Base-by-base conservation (phyloP, 306 rosid genomes). In the Pterocarpus santalinus region DNA sequence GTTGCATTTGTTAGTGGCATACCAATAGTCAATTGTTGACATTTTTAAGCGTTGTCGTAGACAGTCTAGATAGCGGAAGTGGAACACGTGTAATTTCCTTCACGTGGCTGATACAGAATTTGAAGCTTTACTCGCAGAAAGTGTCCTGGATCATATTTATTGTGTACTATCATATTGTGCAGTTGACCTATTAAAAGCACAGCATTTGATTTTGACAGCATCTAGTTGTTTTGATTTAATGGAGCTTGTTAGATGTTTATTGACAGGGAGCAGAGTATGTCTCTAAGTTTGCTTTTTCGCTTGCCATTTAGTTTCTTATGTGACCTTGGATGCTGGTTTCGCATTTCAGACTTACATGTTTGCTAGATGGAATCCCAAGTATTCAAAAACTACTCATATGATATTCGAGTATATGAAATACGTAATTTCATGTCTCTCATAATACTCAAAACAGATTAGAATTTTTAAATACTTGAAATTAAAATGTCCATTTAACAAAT, bases 1-100 rank as follows among this genome's bases (percentile, higher is more conserved):
- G 39, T 7, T 41, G n/a, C 47, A 3, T 51, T 78, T 77, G 69
- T 70, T 70, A 76, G 55, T 69, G n/a, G 14, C 78, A 9, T 77
- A 17, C 53, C 28, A 66, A 34, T 4, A 39, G 71, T 44, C 75
- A 77, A 46, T 78, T 3, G 14, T 30, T 10, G n/a, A 77, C 60
- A 7, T 1, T 36, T 49, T 30, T 78, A 55, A 34, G 57, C 79
- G 13, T 63, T 68, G 65, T 30, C 63, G 66, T 78, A 14, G 28
- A 22, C 28, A 22, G 34, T 2, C 39, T 69, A 43, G 15, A 17
- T 46, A 44, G 16, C 30, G 32, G 51, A 72, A 73, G 32, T 65
- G 10, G 60, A 82, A 49, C 56, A 39, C 7, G 15, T 30, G 64
- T 70, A 34, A 76, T 41, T 61, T 44, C 44, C 35, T 61, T 57